A percentile compares a stretch with the other conserved stretches of the same genome.
Conservation (phyloP, 306 rosid species). For the Adenanthera pavonina region DNA sequence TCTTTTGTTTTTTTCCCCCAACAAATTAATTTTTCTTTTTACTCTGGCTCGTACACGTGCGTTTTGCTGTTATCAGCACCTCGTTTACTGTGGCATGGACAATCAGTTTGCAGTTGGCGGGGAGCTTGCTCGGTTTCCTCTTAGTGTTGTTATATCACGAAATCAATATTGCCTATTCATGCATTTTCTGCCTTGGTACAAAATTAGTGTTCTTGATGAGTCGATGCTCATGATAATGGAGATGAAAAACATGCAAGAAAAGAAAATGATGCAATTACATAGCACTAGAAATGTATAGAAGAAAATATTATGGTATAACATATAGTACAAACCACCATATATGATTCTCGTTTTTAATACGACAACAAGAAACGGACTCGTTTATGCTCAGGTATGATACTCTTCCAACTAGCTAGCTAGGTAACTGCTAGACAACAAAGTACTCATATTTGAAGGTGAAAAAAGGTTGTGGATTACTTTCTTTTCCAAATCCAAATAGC, state of each 20-base stretch:
- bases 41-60: neutral
- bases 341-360: neutral
- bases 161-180: neutral
- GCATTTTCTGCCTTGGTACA: neutral
- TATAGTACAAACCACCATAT: neutral
- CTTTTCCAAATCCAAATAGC: constrained; percentile 73
- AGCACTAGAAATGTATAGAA: neutral
- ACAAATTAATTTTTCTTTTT: neutral
- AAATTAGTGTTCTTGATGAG: too few relatives aligned
- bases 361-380: neutral
- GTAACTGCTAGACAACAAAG: neutral
- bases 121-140: neutral
- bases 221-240: neutral
- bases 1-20: neutral
- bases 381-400: neutral
- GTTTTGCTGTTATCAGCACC: neutral
- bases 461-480: neutral
- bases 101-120: neutral
- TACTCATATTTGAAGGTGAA: neutral
- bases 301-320: neutral
- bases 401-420: neutral
- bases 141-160: neutral
- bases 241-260: neutral
- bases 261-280: neutral
- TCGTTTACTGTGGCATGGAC: neutral